Evolutionary conservation across 2,329 filamentous ascomycete genomes (phyloP), one percentile per base, ranked within the genome.

Genomic region (Onygenales sp.): DNA sequence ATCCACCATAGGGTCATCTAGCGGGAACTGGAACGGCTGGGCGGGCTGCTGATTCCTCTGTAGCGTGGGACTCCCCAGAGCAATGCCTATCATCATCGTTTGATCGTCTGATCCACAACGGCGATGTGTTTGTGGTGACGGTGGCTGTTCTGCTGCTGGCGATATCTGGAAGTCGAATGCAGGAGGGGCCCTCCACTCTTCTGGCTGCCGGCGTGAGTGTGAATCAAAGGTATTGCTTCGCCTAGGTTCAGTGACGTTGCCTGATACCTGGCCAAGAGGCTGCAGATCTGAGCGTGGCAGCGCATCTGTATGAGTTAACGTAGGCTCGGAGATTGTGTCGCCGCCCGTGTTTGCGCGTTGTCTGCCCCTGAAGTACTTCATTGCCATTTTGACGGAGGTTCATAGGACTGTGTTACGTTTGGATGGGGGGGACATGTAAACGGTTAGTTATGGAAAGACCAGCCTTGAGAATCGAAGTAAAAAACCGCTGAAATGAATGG

Each of bases 81-180:
- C 86, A 77, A 90, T 84, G 8, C 87, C 87, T 56, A 90, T 89
- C 59, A 73, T 75, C 56, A 90, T 89, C 59, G 73, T 75, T 56
- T 73, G 70, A 44, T 74, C 73, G 6, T 71, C 68, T 6, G 55
- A 54, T 34, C 59, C 56, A 37, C 57, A 54, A 17, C 59, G 58
- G 10, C 57, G 53, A 6, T 46, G 50, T 3, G 56, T 49, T 2
- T 56, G 57, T 0, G 57, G 54, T n/a, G 55, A 55, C 6, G 46
- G 46, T 5, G 46, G 13, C 33, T 10, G 17, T 46, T 17, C 39
- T 7, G 40, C 14, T 37, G n/a, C 33, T 7, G 32, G 11, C 14
- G 42, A 46, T 14, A 52, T 14, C 42, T 52, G 50, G 17, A 52
- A 52, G 46, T 52, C 50, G 32, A 52, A 52, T 13, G 33, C 42